phyloP scores from a whole-genome alignment of 1,139 yeast species.

The Nakaseomyces nivariensis region DNA sequence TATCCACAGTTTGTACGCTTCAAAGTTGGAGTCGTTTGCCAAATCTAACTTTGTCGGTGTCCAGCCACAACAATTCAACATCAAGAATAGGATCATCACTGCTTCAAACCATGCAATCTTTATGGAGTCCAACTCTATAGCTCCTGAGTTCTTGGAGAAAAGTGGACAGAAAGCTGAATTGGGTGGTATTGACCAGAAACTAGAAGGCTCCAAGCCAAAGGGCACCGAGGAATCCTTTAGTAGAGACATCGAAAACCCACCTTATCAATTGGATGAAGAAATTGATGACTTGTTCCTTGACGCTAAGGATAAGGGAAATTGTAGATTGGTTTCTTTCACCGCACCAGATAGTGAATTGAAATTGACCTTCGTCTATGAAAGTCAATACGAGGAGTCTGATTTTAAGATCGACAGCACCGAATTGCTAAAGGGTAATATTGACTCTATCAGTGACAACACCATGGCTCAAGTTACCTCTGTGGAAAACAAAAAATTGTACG shows the following conservation, averaged over 20 bases:
- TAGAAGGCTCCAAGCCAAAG: conserved; percentile 1
- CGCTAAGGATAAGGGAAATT: conserved; percentile 34
- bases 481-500: conserved; percentile 70
- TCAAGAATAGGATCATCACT: conserved; percentile 30
- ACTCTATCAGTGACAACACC: conserved; percentile 66
- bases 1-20: conserved; percentile 77
- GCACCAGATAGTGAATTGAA: conserved; percentile 57
- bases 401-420: conserved; percentile 33
- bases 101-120: conserved; percentile 79
- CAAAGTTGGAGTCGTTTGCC: conserved; percentile 83
- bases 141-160: conserved; percentile 1
- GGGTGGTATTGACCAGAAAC: not conserved
- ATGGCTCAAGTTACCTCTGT: conserved; percentile 71
- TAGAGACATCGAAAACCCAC: conserved; percentile 3
- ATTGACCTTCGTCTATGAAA: conserved; percentile 81
- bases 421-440: conserved; percentile 36
- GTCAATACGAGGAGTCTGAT: conserved; percentile 37
- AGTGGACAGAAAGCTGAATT: not conserved
- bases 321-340: conserved; percentile 76
- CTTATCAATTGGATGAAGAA: conserved; percentile 47
- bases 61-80: conserved; percentile 22
- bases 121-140: conserved; percentile 48
- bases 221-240: not conserved
- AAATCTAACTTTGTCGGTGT: conserved; percentile 33
- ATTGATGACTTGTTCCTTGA: conserved; percentile 76